These are phyloP conservation scores for Capsaspora owczarzaki DNA, from an alignment of 78 protist species.

Conservation along the genomic window DNA sequence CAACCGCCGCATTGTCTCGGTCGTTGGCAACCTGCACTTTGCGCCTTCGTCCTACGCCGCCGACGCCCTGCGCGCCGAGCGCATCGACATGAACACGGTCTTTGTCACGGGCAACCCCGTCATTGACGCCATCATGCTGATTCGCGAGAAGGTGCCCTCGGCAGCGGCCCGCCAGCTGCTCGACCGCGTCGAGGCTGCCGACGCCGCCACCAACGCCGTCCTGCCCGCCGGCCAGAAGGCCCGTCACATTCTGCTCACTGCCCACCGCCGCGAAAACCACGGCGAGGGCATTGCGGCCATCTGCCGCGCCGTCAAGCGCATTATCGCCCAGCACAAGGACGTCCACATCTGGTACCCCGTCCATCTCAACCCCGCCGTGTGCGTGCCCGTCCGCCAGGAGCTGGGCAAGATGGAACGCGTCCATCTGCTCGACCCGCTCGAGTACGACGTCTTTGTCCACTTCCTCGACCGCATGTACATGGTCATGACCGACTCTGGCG, in stretches of 20 bases:
- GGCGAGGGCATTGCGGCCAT: background rate
- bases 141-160: background rate
- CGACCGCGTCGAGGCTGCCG: background rate
- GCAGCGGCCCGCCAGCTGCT: background rate
- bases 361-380: conserved; percentile 12
- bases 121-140: background rate
- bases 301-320: background rate
- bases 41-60: background rate
- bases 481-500: conserved; percentile 25
- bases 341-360: background rate
- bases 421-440: conserved; percentile 7
- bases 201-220: background rate
- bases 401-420: background rate
- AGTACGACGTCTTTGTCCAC: background rate
- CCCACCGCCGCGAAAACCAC: conserved; percentile 13
- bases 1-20: background rate
- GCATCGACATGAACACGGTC: background rate
- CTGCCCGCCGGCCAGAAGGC: background rate
- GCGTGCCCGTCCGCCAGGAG: background rate
- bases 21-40: background rate
- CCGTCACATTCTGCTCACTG: background rate
- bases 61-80: background rate
- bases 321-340: background rate
- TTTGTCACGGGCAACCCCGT: conserved; percentile 11
- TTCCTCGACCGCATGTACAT: background rate